Conservation (phyloP, 1,284 basidiomycete species). For the Rugosomyces carneus region DNA sequence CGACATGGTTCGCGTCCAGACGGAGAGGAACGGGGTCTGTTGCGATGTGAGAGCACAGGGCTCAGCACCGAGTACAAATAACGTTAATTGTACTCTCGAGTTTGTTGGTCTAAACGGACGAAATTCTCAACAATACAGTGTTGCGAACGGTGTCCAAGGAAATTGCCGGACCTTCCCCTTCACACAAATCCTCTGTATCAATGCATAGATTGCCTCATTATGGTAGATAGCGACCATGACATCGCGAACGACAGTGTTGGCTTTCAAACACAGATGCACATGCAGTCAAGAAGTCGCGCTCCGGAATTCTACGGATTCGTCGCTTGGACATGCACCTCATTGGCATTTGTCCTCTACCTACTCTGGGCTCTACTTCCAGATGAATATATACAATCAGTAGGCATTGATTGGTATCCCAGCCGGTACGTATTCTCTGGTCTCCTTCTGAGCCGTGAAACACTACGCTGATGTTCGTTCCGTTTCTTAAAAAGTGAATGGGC, state of each 20-base stretch:
- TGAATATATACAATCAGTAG: constrained; percentile 51
- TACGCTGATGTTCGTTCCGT: neutral
- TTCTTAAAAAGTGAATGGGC: constrained; percentile 88
- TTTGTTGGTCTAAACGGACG: too few relatives aligned
- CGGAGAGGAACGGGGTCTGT: too few relatives aligned
- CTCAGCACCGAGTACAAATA: too few relatives aligned
- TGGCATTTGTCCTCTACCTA: constrained; percentile 49
- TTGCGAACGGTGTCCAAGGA: neutral
- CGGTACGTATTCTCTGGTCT: constrained; percentile 47
- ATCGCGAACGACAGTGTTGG: neutral
- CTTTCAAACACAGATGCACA: constrained; percentile 3
- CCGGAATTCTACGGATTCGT: constrained; percentile 88
- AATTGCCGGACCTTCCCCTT: neutral
- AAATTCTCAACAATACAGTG: too few relatives aligned
- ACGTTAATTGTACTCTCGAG: neutral
- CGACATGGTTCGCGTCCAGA: constrained; percentile 1
- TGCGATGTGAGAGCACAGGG: too few relatives aligned
- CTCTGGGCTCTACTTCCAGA: constrained; percentile 59
- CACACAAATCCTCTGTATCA: neutral
- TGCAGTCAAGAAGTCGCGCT: constrained; percentile 43
- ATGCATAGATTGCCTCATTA: neutral
- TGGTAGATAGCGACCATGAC: neutral
- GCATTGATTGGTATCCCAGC: constrained; percentile 84
- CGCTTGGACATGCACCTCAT: constrained; percentile 72
- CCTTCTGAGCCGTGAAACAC: constrained; percentile 27